phyloP scores from a whole-genome alignment of 1,284 basidiomycete species.

The Marasmius fiardii region DNA sequence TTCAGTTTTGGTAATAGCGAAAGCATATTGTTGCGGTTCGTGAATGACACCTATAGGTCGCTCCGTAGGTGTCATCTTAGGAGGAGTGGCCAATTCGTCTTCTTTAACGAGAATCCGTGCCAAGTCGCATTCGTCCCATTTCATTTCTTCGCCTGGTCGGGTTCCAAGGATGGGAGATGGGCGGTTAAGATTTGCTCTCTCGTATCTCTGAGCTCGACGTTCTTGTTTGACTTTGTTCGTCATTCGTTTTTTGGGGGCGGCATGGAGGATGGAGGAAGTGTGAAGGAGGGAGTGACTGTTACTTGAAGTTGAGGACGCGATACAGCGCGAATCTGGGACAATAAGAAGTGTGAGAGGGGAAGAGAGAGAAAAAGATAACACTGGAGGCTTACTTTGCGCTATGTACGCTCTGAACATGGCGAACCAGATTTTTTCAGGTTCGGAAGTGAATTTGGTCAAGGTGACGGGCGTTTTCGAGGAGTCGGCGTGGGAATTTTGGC shows the following conservation, averaged over 20 bases:
- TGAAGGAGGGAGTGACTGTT: constrained; percentile 47
- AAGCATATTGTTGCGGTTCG: constrained; percentile 51
- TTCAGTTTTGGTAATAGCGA: constrained; percentile 57
- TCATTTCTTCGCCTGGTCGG: constrained; percentile 54
- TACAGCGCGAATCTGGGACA: constrained; percentile 35
- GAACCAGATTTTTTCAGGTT: background rate
- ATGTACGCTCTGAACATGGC: constrained; percentile 13
- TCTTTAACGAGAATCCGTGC: constrained; percentile 57
- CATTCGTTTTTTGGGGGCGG: constrained; percentile 30
- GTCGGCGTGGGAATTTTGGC: no score
- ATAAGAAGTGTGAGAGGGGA: background rate
- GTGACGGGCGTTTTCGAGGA: no score
- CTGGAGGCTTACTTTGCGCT: constrained; percentile 8
- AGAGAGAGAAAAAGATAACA: background rate
- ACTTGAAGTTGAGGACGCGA: constrained; percentile 30
- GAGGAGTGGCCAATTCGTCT: constrained; percentile 40
- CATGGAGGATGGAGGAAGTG: constrained; percentile 45
- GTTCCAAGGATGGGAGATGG: constrained; percentile 77
- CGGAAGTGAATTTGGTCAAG: no score
- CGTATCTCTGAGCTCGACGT: constrained; percentile 41
- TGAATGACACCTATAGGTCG: constrained; percentile 31
- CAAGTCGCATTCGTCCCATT: constrained; percentile 66
- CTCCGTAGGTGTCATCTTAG: constrained; percentile 19
- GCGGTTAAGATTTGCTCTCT: constrained; percentile 37
- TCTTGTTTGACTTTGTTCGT: constrained; percentile 51